Percentiles rank a stretch among this genome's conserved stretches.
phyloP scores from a whole-genome alignment of 148 eudicot genomes.

The Camellia japonica region DNA sequence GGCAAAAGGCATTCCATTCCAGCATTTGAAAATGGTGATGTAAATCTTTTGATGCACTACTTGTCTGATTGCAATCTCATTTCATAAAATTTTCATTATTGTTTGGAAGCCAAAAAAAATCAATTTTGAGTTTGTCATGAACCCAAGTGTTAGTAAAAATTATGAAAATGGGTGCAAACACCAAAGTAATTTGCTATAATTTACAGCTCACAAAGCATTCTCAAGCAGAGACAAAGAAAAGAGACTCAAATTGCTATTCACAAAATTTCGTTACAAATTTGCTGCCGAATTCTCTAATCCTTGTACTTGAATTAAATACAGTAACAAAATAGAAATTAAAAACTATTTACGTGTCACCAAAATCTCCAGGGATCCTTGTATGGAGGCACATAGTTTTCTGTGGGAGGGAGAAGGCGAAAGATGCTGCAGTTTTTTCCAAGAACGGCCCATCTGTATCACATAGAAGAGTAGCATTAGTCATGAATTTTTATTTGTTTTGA shows the following conservation, averaged over 20 bases:
- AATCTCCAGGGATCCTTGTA: constrained; percentile 54
- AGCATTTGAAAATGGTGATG: no score
- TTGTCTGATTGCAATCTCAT: no score
- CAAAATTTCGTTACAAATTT: background rate
- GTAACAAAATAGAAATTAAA: background rate
- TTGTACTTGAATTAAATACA: background rate
- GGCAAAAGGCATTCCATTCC: no score
- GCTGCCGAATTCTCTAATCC: background rate
- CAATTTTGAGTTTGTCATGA: no score
- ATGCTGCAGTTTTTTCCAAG: constrained; percentile 57
- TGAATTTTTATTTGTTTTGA: background rate
- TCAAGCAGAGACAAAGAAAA: background rate
- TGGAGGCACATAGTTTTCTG: constrained; percentile 62
- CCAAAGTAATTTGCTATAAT: no score
- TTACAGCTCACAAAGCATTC: background rate
- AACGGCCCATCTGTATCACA: constrained; percentile 70
- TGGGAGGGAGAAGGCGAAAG: constrained; percentile 80
- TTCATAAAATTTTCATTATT: no score
- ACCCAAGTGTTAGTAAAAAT: no score
- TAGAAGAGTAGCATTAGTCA: background rate
- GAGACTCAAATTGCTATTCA: background rate
- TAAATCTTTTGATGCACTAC: no score
- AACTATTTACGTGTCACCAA: constrained; percentile 52
- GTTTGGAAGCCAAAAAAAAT: no score
- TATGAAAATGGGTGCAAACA: no score